phyloP scores from a whole-genome alignment of 352 stramenopile species.

The Phytopythium boreale region DNA sequence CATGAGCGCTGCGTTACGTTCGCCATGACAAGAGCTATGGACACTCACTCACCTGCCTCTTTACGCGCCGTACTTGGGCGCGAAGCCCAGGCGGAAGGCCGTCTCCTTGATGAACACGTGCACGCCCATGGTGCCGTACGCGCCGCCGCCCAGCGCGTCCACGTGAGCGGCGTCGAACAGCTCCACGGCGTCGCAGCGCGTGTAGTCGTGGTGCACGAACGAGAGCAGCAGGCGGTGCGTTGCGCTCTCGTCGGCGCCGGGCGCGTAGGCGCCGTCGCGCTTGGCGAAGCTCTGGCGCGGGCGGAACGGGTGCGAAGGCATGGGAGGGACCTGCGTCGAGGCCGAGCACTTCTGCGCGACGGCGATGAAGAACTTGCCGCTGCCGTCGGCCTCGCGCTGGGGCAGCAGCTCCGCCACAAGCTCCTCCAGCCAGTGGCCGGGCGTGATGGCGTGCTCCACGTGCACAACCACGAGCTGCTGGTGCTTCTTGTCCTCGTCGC shows the following conservation, averaged over 20 bases:
- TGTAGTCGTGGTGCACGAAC: conserved; percentile 60
- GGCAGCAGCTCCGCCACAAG: conserved; percentile 32
- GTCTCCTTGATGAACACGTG: conserved; percentile 76
- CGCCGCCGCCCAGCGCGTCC: conserved; percentile 30
- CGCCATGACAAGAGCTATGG: too few relatives aligned
- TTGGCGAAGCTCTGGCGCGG: conserved; percentile 69
- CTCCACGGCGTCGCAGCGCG: conserved; percentile 50
- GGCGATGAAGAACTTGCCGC: conserved; percentile 41
- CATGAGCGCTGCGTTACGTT: not conserved
- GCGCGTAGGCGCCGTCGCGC: conserved; percentile 46
- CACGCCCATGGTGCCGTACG: conserved; percentile 69
- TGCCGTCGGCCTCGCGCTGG: conserved; percentile 23
- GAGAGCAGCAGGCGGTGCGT: conserved; percentile 43
- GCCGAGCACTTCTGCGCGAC: conserved; percentile 29
- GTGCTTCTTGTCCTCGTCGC: conserved; percentile 16
- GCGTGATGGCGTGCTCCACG: conserved; percentile 14
- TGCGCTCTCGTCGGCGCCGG: not conserved
- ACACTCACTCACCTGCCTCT: not conserved
- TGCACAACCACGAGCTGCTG: conserved; percentile 67
- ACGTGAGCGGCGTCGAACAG: conserved; percentile 48
- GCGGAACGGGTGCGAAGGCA: conserved; percentile 37
- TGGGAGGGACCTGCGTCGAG: too few relatives aligned
- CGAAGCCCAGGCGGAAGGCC: conserved; percentile 70
- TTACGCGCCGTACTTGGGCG: conserved; percentile 79
- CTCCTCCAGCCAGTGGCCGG: conserved; percentile 41